Evolutionary conservation across 306 rosid species (phyloP), one percentile per base, ranked within the genome.

Genomic region (Acmispon strigosus): DNA sequence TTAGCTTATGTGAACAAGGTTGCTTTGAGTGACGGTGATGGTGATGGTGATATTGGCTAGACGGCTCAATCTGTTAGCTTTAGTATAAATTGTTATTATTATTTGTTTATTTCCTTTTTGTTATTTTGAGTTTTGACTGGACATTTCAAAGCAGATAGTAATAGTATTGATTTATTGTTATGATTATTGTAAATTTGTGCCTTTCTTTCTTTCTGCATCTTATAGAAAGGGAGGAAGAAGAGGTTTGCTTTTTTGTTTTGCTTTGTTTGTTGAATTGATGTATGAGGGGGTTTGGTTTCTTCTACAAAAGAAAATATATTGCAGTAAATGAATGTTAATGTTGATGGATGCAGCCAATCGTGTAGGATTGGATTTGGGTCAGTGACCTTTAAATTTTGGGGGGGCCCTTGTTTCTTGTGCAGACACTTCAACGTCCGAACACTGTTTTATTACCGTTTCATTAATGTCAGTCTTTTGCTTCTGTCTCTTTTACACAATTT

Each of bases 21-120:
- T 66, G 72, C 57, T 39, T 39, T 8, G 10, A 24, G 56, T 69
- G 62, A 22, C 3, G 82, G 54, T 74, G 63, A 15, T 72, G 70
- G 37, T 73, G 77, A 43, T 73, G 82, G 89, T 87, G 92, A 82
- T 87, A 84, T 84, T 86, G 91, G 91, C 91, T 77, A 67, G 79
- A 84, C 63, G 91, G 91, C 91, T 86, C 91, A 86, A 86, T 86
- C 91, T 77, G 62, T 72, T 75, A 70, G 49, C 52, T 62, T 27
- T 27, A 27, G 32, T 2, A 27, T 27, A 2, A 3, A 2, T 1
- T 22, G 32, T 34, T 58, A 10, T 16, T 43, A 16, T 11, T n/a
- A n/a, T 15, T 59, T 57, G 0, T 12, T 29, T 18, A 2, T 19
- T 9, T 22, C 8, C 17, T 32, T 4, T 24, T 36, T 47, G 10